phyloP scores from a whole-genome alignment of 2,329 filamentous ascomycete genomes.

The Stylonectria norvegica region DNA sequence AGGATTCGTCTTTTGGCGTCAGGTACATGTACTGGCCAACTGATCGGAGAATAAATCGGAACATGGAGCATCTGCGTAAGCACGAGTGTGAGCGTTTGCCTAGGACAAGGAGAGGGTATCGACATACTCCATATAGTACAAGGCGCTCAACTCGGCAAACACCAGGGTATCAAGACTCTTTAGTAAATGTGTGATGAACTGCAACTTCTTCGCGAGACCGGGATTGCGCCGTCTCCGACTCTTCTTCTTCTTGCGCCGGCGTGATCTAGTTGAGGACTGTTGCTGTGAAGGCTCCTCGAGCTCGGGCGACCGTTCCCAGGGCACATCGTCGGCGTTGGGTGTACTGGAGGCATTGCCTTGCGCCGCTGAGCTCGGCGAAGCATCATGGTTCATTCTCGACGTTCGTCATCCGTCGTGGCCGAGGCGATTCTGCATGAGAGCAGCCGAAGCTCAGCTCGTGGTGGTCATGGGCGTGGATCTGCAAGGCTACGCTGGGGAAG shows the following conservation, averaged over 20 bases:
- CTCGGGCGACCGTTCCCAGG: slow-evolving; percentile 15
- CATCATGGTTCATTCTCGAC: slow-evolving; percentile 52
- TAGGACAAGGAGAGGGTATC: not conserved
- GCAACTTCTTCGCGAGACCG: slow-evolving; percentile 53
- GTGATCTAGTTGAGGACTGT: slow-evolving; percentile 16
- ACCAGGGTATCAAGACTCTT: slow-evolving; percentile 60
- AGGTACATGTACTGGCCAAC: slow-evolving; percentile 61
- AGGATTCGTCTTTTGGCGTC: slow-evolving; percentile 57
- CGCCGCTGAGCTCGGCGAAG: slow-evolving; percentile 40
- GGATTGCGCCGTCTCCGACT: slow-evolving; percentile 37
- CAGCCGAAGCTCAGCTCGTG: slow-evolving; percentile 18
- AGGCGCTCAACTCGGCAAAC: slow-evolving; percentile 60
- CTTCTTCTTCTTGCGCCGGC: slow-evolving; percentile 35
- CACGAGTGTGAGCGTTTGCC: slow-evolving; percentile 1
- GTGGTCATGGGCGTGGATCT: slow-evolving; percentile 20
- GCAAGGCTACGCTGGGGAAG: not conserved
- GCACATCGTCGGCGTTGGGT: slow-evolving; percentile 17
- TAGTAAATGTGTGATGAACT: slow-evolving; percentile 59
- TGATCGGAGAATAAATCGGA: slow-evolving; percentile 58
- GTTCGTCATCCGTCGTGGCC: slow-evolving; percentile 32
- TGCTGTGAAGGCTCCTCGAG: slow-evolving; percentile 9
- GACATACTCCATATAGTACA: slow-evolving; percentile 71
- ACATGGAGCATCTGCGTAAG: slow-evolving; percentile 57
- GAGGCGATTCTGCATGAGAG: slow-evolving; percentile 31
- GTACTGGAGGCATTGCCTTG: slow-evolving; percentile 23